Evolutionary conservation across 75 land plant genomes (phyloP).

Genomic region (Sequoiadendron giganteum): DNA sequence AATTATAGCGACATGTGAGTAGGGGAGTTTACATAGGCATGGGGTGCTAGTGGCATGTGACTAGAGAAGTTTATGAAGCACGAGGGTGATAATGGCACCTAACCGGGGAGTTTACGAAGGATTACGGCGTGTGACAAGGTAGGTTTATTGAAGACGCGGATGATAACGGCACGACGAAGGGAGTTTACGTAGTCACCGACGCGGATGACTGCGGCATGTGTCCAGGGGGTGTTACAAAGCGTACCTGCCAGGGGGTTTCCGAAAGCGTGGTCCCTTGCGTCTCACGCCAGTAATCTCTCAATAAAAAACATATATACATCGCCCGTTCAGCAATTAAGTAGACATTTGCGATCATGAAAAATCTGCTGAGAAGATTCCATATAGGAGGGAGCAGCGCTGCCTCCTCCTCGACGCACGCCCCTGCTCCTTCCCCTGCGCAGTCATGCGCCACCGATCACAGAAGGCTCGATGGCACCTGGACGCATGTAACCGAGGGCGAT

Average conservation of each 20-base stretch:
- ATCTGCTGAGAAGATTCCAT: slow-evolving; percentile 3
- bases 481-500: neutral
- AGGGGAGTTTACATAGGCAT: no score
- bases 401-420: neutral
- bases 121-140: neutral
- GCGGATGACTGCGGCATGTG: neutral
- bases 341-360: slow-evolving; percentile 5
- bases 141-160: neutral
- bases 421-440: neutral
- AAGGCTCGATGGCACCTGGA: neutral
- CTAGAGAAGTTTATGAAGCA: no score
- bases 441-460: slow-evolving; percentile 2
- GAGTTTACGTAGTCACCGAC: neutral
- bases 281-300: neutral
- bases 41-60: no score
- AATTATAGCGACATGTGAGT: no score
- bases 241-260: neutral
- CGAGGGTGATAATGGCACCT: no score
- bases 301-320: neutral
- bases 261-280: neutral
- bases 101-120: neutral
- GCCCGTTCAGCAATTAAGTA: neutral
- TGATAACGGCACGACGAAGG: neutral
- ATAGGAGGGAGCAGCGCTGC: slow-evolving; percentile 5
- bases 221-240: neutral